Base-by-base conservation (phyloP, 2,329 filamentous ascomycete genomes). In the Dactylonectria estremocensis region DNA sequence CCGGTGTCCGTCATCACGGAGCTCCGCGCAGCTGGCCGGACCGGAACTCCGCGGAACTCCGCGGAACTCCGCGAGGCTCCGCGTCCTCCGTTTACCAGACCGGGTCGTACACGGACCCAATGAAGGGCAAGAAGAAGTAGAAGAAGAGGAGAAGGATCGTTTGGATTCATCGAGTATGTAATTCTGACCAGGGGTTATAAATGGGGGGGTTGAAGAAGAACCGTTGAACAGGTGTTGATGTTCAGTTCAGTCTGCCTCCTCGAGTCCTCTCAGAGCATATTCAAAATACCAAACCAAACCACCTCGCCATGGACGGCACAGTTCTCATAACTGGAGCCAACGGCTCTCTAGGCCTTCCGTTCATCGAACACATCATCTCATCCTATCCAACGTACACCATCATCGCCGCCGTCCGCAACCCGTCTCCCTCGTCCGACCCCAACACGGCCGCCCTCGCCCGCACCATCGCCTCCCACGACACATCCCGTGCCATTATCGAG, bases 271-370 rank as follows among this genome's bases (percentile, higher is more conserved):
- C 22, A 13, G 22, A n/a, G n/a, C 22, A 33, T 5, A 37, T 35
- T 11, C n/a, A 18, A 24, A 49, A 10, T 6, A 7, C 4, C 7
- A 9, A 4, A 13, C 14, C 18, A 2, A 3, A 20, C 1, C 9
- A 20, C 13, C 9, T 18, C 9, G 54, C 9, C 3, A 80, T 80
- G 79, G 20, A 69, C 3, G 79, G 78, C 49, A 80, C 80, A 0
- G 73, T 83, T 33, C 69, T 83, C 24, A 66, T 83, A 40, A 83
- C 80, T 0, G 80, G 78, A 0, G 80, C 80, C 20, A 83, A 83
- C 61, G 80, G 81, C 48, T 83, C 82, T 13, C 62, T 72, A 0
- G 75, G 68, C 5, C 35, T 69, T 0, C 60, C 48, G 2, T 74
- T 72, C 6, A 57, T 74, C 46, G 40, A 69, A 0, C 59, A 67